Percentiles rank a stretch among this genome's conserved stretches.
These are phyloP conservation scores for Erucastrum elatum DNA, from an alignment of 345 rosid genomes.

Conservation along the genomic window DNA sequence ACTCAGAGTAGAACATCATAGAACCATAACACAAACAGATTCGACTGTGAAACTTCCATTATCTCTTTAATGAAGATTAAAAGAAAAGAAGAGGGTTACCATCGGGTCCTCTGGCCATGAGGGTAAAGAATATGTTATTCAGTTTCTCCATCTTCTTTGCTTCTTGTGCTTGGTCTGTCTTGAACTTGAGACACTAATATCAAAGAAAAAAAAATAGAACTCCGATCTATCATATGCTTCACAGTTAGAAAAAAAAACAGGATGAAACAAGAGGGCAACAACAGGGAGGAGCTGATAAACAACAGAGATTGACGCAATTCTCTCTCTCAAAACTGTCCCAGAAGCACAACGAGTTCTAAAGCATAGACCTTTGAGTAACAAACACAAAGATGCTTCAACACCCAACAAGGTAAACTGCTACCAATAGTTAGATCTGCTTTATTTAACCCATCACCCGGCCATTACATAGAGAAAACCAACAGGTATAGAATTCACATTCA, in stretches of 20 bases:
- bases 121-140: conserved; percentile 82
- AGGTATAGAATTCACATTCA: too few relatives aligned
- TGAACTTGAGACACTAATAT: conserved; percentile 87
- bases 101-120: conserved; percentile 94
- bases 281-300: neutral
- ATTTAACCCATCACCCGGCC: neutral
- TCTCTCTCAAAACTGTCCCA: neutral
- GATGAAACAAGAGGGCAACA: neutral
- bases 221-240: neutral
- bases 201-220: neutral
- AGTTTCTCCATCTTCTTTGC: conserved; percentile 99
- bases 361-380: neutral
- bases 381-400: conserved; percentile 16
- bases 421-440: neutral
- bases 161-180: conserved; percentile 98
- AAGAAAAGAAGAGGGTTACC: conserved; percentile 49
- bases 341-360: neutral
- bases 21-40: neutral
- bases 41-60: neutral
- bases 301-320: neutral
- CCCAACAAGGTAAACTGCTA: neutral
- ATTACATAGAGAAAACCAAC: too few relatives aligned
- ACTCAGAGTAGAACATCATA: neutral
- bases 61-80: neutral
- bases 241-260: neutral